Evolutionary conservation across 2,329 filamentous ascomycete species (phyloP).

Genomic region (Alternaria sp.): DNA sequence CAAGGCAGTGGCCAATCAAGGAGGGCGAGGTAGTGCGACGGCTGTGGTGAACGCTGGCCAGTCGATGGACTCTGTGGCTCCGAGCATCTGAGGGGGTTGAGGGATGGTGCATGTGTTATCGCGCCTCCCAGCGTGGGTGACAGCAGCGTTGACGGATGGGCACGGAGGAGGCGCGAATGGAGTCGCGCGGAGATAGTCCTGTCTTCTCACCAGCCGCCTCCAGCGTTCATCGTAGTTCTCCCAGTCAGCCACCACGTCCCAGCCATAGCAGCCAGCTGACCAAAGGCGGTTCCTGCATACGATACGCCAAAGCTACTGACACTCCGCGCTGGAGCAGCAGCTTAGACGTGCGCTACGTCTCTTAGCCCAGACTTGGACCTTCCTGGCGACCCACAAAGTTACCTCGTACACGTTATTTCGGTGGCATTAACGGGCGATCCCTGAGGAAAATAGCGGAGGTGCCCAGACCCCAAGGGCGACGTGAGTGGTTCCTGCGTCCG

Average conservation of each 20-base stretch:
- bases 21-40: constrained; percentile 7
- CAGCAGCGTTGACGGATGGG: background rate
- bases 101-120: constrained; percentile 6
- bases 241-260: background rate
- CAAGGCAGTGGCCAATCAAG: constrained; percentile 8
- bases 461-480: constrained; percentile 8
- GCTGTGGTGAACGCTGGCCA: background rate
- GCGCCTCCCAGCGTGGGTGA: background rate
- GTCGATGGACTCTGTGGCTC: background rate
- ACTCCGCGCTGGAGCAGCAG: background rate
- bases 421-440: constrained; percentile 19
- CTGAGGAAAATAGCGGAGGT: constrained; percentile 12
- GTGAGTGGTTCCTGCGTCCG: constrained; percentile 17
- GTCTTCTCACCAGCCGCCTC: background rate
- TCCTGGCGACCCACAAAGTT: constrained; percentile 18
- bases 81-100: background rate
- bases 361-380: constrained; percentile 8
- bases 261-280: background rate
- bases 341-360: constrained; percentile 7
- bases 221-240: background rate
- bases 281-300: background rate
- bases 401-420: constrained; percentile 32
- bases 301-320: background rate
- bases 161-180: background rate
- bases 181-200: background rate